Base-by-base conservation (phyloP, 1,139 yeast species). In the Zygosaccharomyces pseudobailii region DNA sequence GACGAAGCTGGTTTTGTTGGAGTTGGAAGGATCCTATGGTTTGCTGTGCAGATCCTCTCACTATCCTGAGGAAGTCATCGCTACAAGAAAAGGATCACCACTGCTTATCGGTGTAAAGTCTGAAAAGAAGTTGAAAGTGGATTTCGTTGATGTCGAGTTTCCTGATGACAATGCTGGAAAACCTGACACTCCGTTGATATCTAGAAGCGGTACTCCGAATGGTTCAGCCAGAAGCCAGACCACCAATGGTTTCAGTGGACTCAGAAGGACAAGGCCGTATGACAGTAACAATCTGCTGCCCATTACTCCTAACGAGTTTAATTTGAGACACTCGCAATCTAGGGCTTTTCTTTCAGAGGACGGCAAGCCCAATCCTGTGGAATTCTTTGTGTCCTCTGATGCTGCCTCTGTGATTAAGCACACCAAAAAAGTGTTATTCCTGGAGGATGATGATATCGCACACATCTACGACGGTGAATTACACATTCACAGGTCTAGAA, bases 401-500 rank as follows among this genome's bases (percentile, higher is more conserved):
- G 96, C 98, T 32, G 87, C 98, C 24, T 90, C 98, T n/a, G 96
- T 94, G 46, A 78, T 94, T 51, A 94, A 90, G 71, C 96, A 94
- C 73, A 94, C 99, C 61, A 90, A 90, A 73, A 92, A 92, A 72
- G 98, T 94, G 32, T 78, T 94, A 61, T 92, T 87, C 71, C 78
- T 94, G 64, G 97, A 92, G 74, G 99, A 94, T 70, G 97, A 94
- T 65, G 99, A 94, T 71, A 89, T 94, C 68, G 99, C 97, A 37
- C 99, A 94, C 69, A 89, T 94, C 58, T 88, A 87, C 69, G 96
- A 90, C 64, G 99, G 99, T 68, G 98, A 92, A 73, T 79, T 94
- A 67, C 99, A 92, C 70, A 94, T 94, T 59, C 98, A 94, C 73
- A 85, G 99, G 70, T 95, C 95, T 50, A 84, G 89, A 68, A 87